Evolutionary conservation across 2,329 filamentous ascomycete genomes (phyloP), one percentile per base, ranked within the genome.

Genomic region (Pseudocercospora pini-densiflorae): DNA sequence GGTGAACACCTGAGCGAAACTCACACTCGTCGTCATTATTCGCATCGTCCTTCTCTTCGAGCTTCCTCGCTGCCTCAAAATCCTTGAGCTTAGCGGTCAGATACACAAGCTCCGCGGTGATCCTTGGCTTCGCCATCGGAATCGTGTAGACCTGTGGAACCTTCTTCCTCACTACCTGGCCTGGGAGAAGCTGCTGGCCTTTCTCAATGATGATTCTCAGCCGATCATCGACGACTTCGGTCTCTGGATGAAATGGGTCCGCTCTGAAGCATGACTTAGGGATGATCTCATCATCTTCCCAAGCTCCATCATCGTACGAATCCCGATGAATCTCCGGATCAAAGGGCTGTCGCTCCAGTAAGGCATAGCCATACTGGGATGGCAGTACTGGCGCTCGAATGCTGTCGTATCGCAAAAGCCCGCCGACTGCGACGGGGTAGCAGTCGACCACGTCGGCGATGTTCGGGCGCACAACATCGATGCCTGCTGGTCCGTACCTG

Each of bases 351-450:
- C 40, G 40, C 5, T 43, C 40, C 14, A 43, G 40, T 6, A 43
- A 19, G n/a, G 40, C 40, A 19, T 43, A 43, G 40, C 40, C 40
- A 6, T 7, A 43, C 16, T 43, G 16, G 0, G 40, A 7, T 43
- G 40, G 40, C 5, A 43, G 16, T 2, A 43, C 16, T 7, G 40
- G 16, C 16, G 40, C 40, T 43, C 40, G 40, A n/a, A 43, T 43
- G 40, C 40, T 43, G 5, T 43, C 16, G 7, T 43, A 43, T 19
- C 40, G 40, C 3, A 43, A 9, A 31, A 67, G n/a, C 64, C 67
- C 61, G 16, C 68, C 66, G 7, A 68, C 21, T 0, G 60, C 63
- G 0, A 70, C 64, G 0, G 68, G 61, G n/a, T 64, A 63, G 33
- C 63, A 62, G 1, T 61, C 31, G 1, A 21, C 33, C 3, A 10